Evolutionary conservation across 345 rosid species (phyloP).

Genomic region (Bruguiera gymnorhiza): DNA sequence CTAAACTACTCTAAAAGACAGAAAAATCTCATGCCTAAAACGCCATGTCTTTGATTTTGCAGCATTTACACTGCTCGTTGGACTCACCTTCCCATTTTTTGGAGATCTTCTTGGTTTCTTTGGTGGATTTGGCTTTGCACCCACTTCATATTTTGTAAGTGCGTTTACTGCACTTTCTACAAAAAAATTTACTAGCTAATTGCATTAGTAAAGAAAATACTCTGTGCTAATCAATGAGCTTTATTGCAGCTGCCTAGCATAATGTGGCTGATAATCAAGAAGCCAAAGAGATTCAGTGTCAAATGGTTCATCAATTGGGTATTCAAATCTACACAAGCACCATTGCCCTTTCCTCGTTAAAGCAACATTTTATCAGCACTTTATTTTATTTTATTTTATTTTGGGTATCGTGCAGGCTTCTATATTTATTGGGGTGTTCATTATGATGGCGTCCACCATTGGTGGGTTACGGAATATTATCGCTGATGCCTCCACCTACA

Average conservation of each 20-base stretch:
- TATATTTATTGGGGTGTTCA: slow-evolving; percentile 62
- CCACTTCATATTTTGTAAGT: slow-evolving; percentile 87
- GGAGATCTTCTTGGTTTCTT: slow-evolving; percentile 97
- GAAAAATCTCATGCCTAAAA: too few species aligned
- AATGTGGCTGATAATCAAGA: slow-evolving; percentile 90
- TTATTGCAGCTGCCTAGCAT: slow-evolving; percentile 76
- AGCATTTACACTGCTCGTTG: slow-evolving; percentile 80
- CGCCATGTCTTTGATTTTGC: slow-evolving; percentile 11
- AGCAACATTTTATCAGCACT: background rate
- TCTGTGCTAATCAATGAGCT: background rate
- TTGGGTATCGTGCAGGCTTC: slow-evolving; percentile 35
- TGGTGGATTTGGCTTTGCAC: slow-evolving; percentile 95
- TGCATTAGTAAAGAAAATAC: background rate
- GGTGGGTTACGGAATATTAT: slow-evolving; percentile 89
- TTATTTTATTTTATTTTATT: background rate
- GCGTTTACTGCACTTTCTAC: background rate
- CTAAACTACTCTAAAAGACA: too few species aligned
- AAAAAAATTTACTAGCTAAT: background rate
- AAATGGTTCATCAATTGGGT: slow-evolving; percentile 93
- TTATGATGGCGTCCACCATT: slow-evolving; percentile 86
- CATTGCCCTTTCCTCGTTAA: background rate
- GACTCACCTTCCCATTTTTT: slow-evolving; percentile 88
- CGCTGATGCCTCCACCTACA: slow-evolving; percentile 70
- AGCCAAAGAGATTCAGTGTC: slow-evolving; percentile 66
- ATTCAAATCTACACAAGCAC: slow-evolving; percentile 16